phyloP scores from a whole-genome alignment of 805 yeast genomes.

The Ogataea salicorniae region DNA sequence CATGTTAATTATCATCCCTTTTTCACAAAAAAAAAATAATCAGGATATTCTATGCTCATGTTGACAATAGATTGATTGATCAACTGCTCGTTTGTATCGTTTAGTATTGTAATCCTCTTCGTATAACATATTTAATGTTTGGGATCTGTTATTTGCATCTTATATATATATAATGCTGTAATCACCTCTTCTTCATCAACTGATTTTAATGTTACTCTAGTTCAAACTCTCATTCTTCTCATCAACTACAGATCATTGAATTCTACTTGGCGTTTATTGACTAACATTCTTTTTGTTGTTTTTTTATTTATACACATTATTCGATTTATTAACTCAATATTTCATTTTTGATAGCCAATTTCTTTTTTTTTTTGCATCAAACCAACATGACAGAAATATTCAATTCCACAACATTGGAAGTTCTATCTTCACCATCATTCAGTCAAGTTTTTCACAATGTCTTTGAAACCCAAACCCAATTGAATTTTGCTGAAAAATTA shows the following conservation, averaged over 20 bases:
- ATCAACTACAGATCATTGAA: too few species aligned
- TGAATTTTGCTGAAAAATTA: constrained; percentile 38
- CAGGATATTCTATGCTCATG: not conserved
- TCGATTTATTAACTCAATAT: not conserved
- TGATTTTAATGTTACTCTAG: too few species aligned
- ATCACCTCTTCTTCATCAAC: not conserved
- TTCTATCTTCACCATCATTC: constrained; percentile 25
- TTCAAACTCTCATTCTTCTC: too few species aligned
- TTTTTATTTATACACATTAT: not conserved
- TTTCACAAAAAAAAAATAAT: not conserved
- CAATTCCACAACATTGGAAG: constrained; percentile 26
- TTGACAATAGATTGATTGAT: not conserved
- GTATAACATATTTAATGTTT: not conserved
- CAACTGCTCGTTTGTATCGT: not conserved
- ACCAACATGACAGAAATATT: constrained; percentile 29
- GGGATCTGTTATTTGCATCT: not conserved
- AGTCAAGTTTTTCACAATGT: constrained; percentile 33
- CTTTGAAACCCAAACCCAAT: constrained; percentile 35
- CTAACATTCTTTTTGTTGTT: too few species aligned
- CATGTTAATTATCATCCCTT: not conserved
- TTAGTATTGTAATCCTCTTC: not conserved
- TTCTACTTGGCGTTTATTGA: too few species aligned
- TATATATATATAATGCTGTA: not conserved
- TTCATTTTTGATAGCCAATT: not conserved
- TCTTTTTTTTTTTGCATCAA: not conserved